Evolutionary conservation across 1,139 yeast species (phyloP).

Genomic region (Keqinozyma sinolaborantium): DNA sequence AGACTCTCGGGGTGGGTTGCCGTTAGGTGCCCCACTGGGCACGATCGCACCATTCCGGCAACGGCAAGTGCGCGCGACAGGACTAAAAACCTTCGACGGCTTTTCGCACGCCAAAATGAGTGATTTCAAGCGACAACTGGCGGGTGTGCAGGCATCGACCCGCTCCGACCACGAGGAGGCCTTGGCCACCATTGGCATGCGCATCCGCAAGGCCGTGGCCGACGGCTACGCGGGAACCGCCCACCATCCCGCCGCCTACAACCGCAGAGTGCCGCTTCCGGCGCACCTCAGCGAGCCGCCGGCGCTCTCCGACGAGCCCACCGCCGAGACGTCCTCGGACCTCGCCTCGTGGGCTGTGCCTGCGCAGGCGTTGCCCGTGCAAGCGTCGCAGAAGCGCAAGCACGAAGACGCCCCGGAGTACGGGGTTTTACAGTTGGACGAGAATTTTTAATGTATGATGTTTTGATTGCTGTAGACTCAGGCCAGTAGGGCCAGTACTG

Average conservation of each 20-base stretch:
- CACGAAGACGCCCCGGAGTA: conserved; percentile 33
- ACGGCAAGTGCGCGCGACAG: too few species aligned
- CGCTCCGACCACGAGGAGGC: conserved; percentile 7
- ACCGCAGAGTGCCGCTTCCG: conserved; percentile 53
- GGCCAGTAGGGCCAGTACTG: too few species aligned
- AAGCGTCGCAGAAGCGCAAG: conserved; percentile 30
- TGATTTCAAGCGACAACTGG: conserved; percentile 7
- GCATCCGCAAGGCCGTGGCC: conserved; percentile 63
- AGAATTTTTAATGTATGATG: conserved; percentile 40
- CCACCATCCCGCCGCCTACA: conserved; percentile 4
- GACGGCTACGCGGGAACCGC: conserved; percentile 48
- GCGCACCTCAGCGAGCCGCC: conserved; percentile 36
- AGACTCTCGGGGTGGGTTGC: neutral
- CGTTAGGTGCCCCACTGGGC: too few species aligned
- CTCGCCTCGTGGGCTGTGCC: conserved; percentile 9
- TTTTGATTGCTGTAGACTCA: too few species aligned
- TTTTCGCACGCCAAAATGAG: too few species aligned
- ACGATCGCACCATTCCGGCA: too few species aligned
- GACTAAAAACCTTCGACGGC: too few species aligned
- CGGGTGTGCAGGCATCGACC: neutral
- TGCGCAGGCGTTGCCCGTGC: conserved; percentile 3
- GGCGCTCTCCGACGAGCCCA: conserved; percentile 33
- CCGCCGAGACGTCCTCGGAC: conserved; percentile 26
- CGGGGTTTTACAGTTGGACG: conserved; percentile 44
- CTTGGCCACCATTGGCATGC: conserved; percentile 62